phyloP scores from a whole-genome alignment of 2,329 filamentous ascomycete genomes.

The Cladophialophora immunda region DNA sequence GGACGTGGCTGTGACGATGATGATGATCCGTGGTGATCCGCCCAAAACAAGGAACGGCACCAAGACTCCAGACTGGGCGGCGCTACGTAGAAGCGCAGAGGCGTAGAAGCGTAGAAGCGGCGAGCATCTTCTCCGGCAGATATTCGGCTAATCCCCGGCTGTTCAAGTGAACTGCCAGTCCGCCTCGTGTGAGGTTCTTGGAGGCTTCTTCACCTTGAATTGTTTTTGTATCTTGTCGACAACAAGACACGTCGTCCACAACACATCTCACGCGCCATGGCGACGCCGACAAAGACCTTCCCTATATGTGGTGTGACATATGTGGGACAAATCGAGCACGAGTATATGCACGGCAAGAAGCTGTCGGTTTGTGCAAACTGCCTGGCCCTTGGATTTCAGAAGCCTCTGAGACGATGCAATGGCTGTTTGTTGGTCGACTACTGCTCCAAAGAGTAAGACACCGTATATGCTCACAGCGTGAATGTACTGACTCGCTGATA shows the following conservation, averaged over 20 bases:
- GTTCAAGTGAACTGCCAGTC: background rate
- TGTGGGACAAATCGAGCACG: conserved; percentile 39
- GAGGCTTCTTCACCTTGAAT: background rate
- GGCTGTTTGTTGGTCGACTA: conserved; percentile 40
- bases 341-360: conserved; percentile 40
- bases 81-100: background rate
- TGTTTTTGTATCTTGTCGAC: background rate
- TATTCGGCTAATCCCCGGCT: background rate
- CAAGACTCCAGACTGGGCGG: background rate
- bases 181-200: background rate
- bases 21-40: conserved; percentile 11
- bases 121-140: background rate
- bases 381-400: conserved; percentile 39
- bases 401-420: conserved; percentile 39
- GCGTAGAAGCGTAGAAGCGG: background rate
- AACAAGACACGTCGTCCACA: background rate
- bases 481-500: conserved; percentile 12
- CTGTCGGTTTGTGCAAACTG: conserved; percentile 40
- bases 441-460: conserved; percentile 38
- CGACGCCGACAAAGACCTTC: conserved; percentile 28
- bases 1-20: conserved; percentile 5
- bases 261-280: background rate
- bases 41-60: conserved; percentile 5
- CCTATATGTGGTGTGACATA: conserved; percentile 36
- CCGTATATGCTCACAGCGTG: background rate